Percentiles rank a stretch among this genome's conserved stretches.
Conservation (phyloP, 495 filamentous ascomycete genomes). For the Lindgomyces ingoldianus region DNA sequence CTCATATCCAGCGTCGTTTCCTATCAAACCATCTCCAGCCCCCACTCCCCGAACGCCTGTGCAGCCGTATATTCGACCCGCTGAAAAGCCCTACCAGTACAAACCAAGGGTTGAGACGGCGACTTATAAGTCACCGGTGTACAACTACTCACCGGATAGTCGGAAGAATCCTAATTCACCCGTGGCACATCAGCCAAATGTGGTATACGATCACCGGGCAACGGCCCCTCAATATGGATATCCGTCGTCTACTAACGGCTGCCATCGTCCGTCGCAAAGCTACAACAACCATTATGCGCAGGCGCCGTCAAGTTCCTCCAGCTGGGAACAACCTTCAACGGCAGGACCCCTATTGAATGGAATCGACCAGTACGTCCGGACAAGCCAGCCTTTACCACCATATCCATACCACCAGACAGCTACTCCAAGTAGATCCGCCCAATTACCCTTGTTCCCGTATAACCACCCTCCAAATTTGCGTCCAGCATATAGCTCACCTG, state of each 20-base stretch:
- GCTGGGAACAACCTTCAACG: slow-evolving; percentile 6
- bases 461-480: slow-evolving; percentile 12
- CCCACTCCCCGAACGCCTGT: slow-evolving; percentile 21
- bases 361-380: slow-evolving; percentile 19
- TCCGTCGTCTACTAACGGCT: not conserved
- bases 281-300: slow-evolving; percentile 4
- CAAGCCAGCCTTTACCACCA: slow-evolving; percentile 7
- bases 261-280: slow-evolving; percentile 7
- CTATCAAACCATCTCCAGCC: slow-evolving; percentile 22
- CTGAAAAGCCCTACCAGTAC: slow-evolving; percentile 43
- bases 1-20: slow-evolving; percentile 35
- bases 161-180: slow-evolving; percentile 33
- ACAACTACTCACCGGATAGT: slow-evolving; percentile 28
- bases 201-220: slow-evolving; percentile 26
- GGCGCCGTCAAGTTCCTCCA: slow-evolving; percentile 3
- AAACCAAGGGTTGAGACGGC: slow-evolving; percentile 39
- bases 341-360: slow-evolving; percentile 2
- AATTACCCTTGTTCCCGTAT: slow-evolving; percentile 22
- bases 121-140: slow-evolving; percentile 15
- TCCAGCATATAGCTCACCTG: slow-evolving; percentile 13
- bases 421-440: not conserved
- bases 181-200: slow-evolving; percentile 34
- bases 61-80: slow-evolving; percentile 17
- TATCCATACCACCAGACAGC: slow-evolving; percentile 28
- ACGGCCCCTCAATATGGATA: slow-evolving; percentile 34